Evolutionary conservation across 116 monocot genomes (phyloP), one percentile per base, ranked within the genome.

Genomic region (Dioscorea cayenensis): DNA sequence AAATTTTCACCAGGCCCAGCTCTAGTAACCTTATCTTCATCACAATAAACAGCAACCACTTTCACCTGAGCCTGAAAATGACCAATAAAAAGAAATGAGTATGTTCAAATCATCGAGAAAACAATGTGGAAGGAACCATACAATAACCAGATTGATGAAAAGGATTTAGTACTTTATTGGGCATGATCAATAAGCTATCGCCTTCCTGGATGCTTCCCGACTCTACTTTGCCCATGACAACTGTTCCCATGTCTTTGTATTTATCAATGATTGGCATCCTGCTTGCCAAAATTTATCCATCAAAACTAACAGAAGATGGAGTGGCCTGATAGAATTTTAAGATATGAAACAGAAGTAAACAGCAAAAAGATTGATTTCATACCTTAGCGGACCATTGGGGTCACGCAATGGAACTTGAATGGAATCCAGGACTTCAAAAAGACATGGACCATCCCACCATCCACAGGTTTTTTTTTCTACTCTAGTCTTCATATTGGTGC

Each of bases 201-300:
- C 91, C 89, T 78, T 91, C 94, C 19, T 70, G 78, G 18, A 99
- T 85, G 23, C 80, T 82, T 68, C 99, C 99, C 77, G 99, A 88
- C 76, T 99, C 99, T 68, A 99, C 89, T 73, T 99, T 99, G 49
- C 99, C 99, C 99, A 99, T 99, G 32, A 91, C 86, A 67, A 93
- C 84, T 14, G 89, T 99, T 70, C 97, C 97, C 97, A 99, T 99
- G 73, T 99, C 97, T 76, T 94, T 99, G 78, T 88, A 99, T 76
- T 91, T 99, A 59, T 99, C 97, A 64, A 99, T 99, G 52, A 99
- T 87, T 32, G 97, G 97, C 88, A 93, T 86, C 82, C 97, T 97
- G 79, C 55, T 18, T 18, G 55, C 5, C 55, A 77, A 27, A 70
- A 3, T 32, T 35, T 50, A 55, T 19, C 12, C 43, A 43, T 43